Evolutionary conservation across 148 eudicot genomes (phyloP).

Genomic region (Vaccinium myrtillus): DNA sequence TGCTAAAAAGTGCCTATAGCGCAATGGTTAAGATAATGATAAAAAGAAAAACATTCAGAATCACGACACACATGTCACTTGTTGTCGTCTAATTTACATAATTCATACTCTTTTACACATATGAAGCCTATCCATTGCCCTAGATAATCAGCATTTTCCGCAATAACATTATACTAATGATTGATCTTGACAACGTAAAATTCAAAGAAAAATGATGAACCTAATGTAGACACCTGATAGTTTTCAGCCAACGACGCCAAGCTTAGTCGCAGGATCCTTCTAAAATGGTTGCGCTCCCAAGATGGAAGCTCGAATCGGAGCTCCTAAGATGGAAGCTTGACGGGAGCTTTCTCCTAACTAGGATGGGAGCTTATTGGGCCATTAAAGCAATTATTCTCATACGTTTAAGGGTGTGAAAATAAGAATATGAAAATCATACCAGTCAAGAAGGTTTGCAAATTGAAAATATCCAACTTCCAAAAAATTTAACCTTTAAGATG

Average conservation of each 20-base stretch:
- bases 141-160: background rate
- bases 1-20: background rate
- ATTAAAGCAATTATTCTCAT: too few relatives aligned
- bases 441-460: too few relatives aligned
- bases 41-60: background rate
- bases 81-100: background rate
- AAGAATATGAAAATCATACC: too few relatives aligned
- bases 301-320: too few relatives aligned
- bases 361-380: too few relatives aligned
- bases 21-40: background rate
- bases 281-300: too few relatives aligned
- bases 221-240: background rate
- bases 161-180: background rate
- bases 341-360: too few relatives aligned
- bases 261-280: background rate
- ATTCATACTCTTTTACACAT: background rate
- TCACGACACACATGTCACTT: background rate
- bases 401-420: too few relatives aligned
- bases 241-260: background rate
- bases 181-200: background rate
- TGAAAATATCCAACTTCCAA: too few relatives aligned
- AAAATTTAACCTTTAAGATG: too few relatives aligned
- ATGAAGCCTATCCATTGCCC: background rate
- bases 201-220: background rate
- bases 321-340: too few relatives aligned